Evolutionary conservation across 768 basidiomycete genomes (phyloP).

Genomic region (Lanmaoa pseudosensibilis): DNA sequence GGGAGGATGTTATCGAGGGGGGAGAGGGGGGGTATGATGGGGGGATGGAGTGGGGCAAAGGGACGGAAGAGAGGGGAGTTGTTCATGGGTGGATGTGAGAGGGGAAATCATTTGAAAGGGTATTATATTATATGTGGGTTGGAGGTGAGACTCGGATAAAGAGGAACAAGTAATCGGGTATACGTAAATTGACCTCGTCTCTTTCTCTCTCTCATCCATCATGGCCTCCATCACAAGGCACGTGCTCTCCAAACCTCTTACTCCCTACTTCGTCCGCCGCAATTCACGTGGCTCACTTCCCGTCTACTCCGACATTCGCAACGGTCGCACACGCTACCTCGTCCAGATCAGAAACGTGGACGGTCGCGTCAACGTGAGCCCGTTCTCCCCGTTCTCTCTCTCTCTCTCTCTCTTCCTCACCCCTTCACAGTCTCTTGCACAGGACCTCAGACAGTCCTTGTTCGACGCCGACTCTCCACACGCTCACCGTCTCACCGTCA

Average conservation of each 20-base stretch:
- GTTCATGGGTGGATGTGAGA: background rate
- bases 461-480: slow-evolving; percentile 49
- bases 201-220: no score
- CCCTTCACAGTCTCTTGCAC: slow-evolving; percentile 51
- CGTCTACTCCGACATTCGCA: slow-evolving; percentile 74
- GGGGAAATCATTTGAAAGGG: background rate
- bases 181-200: no score
- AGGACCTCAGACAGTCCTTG: slow-evolving; percentile 52
- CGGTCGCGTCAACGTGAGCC: slow-evolving; percentile 57
- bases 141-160: background rate
- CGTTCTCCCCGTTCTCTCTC: background rate
- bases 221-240: slow-evolving; percentile 18
- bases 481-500: slow-evolving; percentile 49
- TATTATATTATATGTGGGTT: background rate
- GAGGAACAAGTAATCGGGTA: no score
- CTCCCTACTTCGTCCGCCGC: slow-evolving; percentile 60
- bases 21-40: slow-evolving; percentile 12
- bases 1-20: slow-evolving; percentile 24
- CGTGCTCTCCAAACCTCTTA: slow-evolving; percentile 2
- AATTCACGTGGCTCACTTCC: slow-evolving; percentile 68
- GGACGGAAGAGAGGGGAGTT: background rate
- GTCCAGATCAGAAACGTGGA: slow-evolving; percentile 68
- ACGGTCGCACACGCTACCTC: slow-evolving; percentile 55
- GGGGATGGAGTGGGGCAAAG: background rate
- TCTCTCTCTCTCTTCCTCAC: background rate